phyloP scores from a whole-genome alignment of 306 rosid species.

The Vigna reflexopilosa region DNA sequence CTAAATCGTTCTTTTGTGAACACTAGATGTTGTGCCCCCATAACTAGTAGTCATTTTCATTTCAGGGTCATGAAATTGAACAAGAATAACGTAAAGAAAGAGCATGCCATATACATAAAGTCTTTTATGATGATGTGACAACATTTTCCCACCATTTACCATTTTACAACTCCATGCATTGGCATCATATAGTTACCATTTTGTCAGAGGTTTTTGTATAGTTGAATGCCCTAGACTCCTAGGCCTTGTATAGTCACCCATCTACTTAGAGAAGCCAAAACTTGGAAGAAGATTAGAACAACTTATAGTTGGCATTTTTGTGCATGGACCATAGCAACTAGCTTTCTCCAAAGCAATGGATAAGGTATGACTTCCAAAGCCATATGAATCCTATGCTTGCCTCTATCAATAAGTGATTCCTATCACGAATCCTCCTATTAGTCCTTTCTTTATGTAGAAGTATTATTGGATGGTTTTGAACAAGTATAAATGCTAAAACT shows the following conservation, averaged over 20 bases:
- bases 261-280: neutral
- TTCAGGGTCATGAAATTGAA: neutral
- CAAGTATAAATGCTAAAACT: conserved; percentile 2
- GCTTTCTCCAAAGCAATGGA: conserved; percentile 28
- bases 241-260: neutral
- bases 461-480: neutral
- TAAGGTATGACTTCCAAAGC: conserved; percentile 32
- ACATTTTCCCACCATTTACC: neutral
- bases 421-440: neutral
- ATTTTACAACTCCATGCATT: neutral
- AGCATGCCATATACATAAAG: too few relatives aligned
- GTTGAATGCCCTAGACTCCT: neutral
- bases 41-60: neutral
- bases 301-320: neutral
- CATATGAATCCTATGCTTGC: neutral
- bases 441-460: neutral
- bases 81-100: neutral
- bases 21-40: neutral
- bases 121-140: neutral
- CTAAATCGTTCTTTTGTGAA: neutral
- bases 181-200: neutral
- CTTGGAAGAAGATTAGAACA: neutral
- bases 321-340: conserved; percentile 22
- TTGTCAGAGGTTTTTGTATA: neutral
- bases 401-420: conserved; percentile 13